Base-by-base conservation (phyloP, 176 grass and related monocot genomes). In the Zizania latifolia region DNA sequence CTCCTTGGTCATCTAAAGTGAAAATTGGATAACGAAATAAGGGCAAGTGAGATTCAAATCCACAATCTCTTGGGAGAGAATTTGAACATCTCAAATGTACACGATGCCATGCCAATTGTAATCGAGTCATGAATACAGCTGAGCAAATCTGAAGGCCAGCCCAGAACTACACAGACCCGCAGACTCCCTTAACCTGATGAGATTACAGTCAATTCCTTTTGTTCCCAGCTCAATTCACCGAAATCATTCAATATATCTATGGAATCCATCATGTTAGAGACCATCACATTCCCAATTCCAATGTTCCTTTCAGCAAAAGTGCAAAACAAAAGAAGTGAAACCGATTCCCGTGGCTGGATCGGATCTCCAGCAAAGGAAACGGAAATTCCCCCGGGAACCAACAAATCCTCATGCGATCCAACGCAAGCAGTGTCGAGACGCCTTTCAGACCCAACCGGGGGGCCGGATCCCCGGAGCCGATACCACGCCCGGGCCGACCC, bases 391-490 rank as follows among this genome's bases (percentile, higher is more conserved):
- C 39, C 13, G 16, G 22, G 44, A 37, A 6, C 46, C 12, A 15
- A 46, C 17, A 23, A 24, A 34, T 26, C 10, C 58, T 29, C 43
- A 30, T 15, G 31, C 30, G 14, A 38, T 39, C 32, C 33, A 10
- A 32, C 3, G 17, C 8, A 28, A 72, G 29, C 58, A 67, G 59
- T 10, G 65, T 0, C 2, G 45, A 59, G n/a, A 65, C 8, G 22
- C 26, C 33, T 19, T 19, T 74, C 74, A 44, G 80, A 53, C 74
- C 36, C 2, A 0, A 14, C 62, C 33, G 11, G 21, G 17, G 23
- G 35, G 4, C 59, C 50, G 69, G 76, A 80, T 85, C 83, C 34
- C 41, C 14, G 12, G 14, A 59, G 12, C 7, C 28, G 37, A 59
- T 38, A 45, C 0, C 39, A 30, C 17, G 16, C 12, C 17, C 13